Base-by-base conservation (phyloP, 192 early-diverging fungal species). In the Backusella australiensis region DNA sequence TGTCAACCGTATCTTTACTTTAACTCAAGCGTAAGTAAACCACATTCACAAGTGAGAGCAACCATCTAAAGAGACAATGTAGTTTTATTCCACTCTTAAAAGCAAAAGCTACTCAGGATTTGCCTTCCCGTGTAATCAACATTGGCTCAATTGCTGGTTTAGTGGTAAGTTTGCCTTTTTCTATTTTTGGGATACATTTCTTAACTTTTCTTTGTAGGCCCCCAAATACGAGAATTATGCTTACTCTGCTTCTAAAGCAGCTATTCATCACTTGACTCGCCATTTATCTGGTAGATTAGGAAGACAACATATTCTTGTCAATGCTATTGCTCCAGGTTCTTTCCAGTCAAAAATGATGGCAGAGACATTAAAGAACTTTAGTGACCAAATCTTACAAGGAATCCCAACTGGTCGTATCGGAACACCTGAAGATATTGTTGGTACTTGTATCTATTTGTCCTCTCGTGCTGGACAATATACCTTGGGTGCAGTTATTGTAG, bases 71-170 rank as follows among this genome's bases (percentile, higher is more conserved):
- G n/a, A 59, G 32, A 44, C n/a, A 42, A 41, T 44, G 42, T 78
- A 84, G 83, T 21, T 85, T 90, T 59, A 56, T 94, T 12, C 94
- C 94, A 9, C 78, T 91, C 44, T 86, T 97, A 15, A 84, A 86
- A 36, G 85, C 88, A 68, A 87, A 86, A 69, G 86, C 80, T 7
- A 85, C 84, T 14, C 44, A 53, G 35, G 73, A 84, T 21, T 74
- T 83, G 36, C 96, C 96, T 9, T 85, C 91, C 6, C 82, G 91
- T 23, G 89, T 97, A 26, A 96, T 97, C 83, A 97, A 96, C 75
- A 92, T 97, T 74, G 90, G 93, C 2, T 92, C 87, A 4, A 82
- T 94, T 65, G 85, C 87, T 35, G 89, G 91, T 39, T 74, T 87
- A 21, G 38, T 19, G 21, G 38, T 72, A 35, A 65, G 74, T 75